Evolutionary conservation across 768 basidiomycete genomes (phyloP).

Genomic region (Lactarius sp.): DNA sequence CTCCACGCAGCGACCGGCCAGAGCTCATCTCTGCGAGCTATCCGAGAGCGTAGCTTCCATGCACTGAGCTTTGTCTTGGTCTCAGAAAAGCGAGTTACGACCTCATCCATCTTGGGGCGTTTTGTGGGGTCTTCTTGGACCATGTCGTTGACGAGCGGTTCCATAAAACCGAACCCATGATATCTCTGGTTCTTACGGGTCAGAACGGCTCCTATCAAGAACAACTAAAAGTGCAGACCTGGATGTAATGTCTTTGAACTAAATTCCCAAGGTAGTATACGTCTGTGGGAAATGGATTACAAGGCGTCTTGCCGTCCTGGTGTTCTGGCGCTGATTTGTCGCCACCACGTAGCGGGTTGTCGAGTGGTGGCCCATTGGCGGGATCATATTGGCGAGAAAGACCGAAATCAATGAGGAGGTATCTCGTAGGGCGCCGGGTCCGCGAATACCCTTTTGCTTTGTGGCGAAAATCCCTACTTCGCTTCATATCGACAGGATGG

Average conservation of each 20-base stretch:
- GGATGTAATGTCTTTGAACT: not conserved
- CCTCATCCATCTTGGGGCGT: conserved; percentile 34
- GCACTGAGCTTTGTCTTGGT: not conserved
- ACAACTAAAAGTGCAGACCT: not conserved
- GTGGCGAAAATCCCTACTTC: too few species aligned
- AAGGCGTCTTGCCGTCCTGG: not conserved
- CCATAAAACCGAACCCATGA: conserved; percentile 9
- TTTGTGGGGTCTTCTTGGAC: too few species aligned
- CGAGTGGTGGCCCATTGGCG: not conserved
- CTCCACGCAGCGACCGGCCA: not conserved
- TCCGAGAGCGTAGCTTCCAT: not conserved
- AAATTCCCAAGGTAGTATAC: not conserved
- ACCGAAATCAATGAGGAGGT: too few species aligned
- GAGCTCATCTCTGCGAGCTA: not conserved
- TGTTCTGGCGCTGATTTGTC: too few species aligned
- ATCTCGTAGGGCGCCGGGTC: too few species aligned
- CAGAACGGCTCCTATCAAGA: too few species aligned
- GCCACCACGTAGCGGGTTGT: not conserved
- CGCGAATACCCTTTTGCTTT: too few species aligned
- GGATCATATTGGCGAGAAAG: not conserved
- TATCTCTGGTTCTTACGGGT: not conserved
- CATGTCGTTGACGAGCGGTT: not conserved
- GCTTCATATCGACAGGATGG: too few species aligned
- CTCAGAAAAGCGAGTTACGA: conserved; percentile 22
- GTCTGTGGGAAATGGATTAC: not conserved